These are phyloP conservation scores for Solanum sitiens DNA, from an alignment of 257 asterid genomes.

Conservation along the genomic window DNA sequence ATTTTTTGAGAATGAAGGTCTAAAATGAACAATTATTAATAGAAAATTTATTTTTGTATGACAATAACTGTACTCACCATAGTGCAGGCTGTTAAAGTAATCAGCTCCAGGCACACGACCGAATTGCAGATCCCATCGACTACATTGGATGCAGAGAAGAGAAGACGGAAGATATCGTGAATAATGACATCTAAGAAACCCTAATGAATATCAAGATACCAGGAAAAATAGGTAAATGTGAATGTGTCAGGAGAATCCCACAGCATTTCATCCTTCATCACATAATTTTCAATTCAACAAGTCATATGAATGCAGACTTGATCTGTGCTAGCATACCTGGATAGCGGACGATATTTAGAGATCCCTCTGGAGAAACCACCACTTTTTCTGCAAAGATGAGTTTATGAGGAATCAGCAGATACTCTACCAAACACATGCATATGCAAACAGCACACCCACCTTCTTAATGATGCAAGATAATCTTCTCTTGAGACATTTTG, in stretches of 20 bases:
- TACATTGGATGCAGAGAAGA: constrained; percentile 19
- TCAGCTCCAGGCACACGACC: constrained; percentile 62
- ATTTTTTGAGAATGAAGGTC: neutral
- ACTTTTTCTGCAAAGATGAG: constrained; percentile 70
- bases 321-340: constrained; percentile 48
- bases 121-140: constrained; percentile 81
- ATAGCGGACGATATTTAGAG: constrained; percentile 87
- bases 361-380: constrained; percentile 95
- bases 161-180: neutral
- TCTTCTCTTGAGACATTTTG: constrained; percentile 92
- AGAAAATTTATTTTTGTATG: neutral
- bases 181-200: neutral
- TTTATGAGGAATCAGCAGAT: constrained; percentile 5
- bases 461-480: constrained; percentile 92
- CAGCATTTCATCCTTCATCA: neutral
- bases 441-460: constrained; percentile 27
- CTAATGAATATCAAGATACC: neutral
- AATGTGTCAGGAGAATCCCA: neutral
- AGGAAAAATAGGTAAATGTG: neutral
- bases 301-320: neutral
- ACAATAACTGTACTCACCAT: constrained; percentile 40
- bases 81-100: constrained; percentile 38
- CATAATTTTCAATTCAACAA: neutral
- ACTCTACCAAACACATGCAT: neutral
- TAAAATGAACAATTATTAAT: neutral